These are phyloP conservation scores for Hygrocybe punicea DNA, from an alignment of 768 basidiomycete species.

Conservation along the genomic window DNA sequence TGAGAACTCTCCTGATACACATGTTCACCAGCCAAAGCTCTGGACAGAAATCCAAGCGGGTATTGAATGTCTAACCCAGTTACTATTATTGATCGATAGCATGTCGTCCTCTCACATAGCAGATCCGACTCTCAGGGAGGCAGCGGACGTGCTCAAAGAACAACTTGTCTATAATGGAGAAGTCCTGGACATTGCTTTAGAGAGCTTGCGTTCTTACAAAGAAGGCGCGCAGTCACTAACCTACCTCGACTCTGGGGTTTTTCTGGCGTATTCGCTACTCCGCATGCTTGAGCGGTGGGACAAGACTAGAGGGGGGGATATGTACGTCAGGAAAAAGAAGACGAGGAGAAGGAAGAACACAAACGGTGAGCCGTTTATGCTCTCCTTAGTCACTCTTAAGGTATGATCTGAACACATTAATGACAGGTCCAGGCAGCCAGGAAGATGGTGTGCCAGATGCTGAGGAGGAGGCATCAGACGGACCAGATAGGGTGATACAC, in stretches of 20 bases:
- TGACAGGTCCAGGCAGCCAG: slow-evolving; percentile 30
- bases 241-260: slow-evolving; percentile 84
- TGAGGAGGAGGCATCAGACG: slow-evolving; percentile 60
- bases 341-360: slow-evolving; percentile 51
- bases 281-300: slow-evolving; percentile 87
- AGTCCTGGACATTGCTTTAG: slow-evolving; percentile 82
- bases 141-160: slow-evolving; percentile 77
- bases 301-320: slow-evolving; percentile 61
- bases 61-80: slow-evolving; percentile 88
- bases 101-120: slow-evolving; percentile 59
- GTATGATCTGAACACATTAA: background rate
- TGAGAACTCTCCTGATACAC: slow-evolving; percentile 4
- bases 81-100: slow-evolving; percentile 81
- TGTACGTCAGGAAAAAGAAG: slow-evolving; percentile 67
- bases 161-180: slow-evolving; percentile 96
- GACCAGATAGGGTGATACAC: slow-evolving; percentile 60
- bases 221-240: slow-evolving; percentile 73
- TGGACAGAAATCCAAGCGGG: slow-evolving; percentile 96
- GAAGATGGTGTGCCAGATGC: slow-evolving; percentile 67
- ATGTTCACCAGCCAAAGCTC: slow-evolving; percentile 66
- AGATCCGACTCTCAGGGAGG: slow-evolving; percentile 57
- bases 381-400: slow-evolving; percentile 1
- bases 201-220: slow-evolving; percentile 73
- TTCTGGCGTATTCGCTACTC: slow-evolving; percentile 81
- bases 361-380: slow-evolving; percentile 35